A percentile compares a stretch with the other conserved stretches of the same genome.
Evolutionary conservation across 345 rosid species (phyloP).

Genomic region (Populus ilicifolia): DNA sequence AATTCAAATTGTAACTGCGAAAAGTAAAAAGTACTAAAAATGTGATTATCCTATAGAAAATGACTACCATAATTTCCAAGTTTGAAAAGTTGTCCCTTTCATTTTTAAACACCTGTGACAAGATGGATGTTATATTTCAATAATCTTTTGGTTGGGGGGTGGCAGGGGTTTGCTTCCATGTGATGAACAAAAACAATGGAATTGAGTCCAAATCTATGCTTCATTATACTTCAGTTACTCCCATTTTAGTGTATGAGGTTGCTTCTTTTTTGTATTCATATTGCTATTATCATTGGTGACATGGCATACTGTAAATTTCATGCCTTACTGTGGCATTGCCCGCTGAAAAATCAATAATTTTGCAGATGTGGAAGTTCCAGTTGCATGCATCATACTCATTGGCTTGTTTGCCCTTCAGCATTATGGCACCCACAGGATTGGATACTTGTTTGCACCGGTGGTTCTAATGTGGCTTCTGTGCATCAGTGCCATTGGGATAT

Average conservation of each 20-base stretch:
- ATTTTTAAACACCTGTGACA: neutral
- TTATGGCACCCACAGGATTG: constrained; percentile 84
- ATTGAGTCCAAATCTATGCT: neutral
- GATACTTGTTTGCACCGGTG: constrained; percentile 85
- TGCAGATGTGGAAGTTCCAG: constrained; percentile 80
- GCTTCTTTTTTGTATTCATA: neutral
- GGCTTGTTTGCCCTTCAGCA: constrained; percentile 89
- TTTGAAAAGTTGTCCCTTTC: neutral
- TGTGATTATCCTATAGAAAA: neutral
- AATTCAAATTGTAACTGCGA: neutral
- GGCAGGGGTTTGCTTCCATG: neutral
- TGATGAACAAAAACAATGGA: neutral
- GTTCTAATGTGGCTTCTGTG: constrained; percentile 71
- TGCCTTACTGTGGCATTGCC: constrained; percentile 7
- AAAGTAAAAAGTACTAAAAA: neutral
- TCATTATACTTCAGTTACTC: neutral
- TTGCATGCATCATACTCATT: constrained; percentile 69
- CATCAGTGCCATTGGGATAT: constrained; percentile 71
- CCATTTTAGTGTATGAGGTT: neutral
- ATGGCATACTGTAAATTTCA: neutral
- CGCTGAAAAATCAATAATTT: constrained; percentile 12
- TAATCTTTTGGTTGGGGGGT: neutral
- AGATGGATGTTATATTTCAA: neutral
- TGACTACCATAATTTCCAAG: neutral
- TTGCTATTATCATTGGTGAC: neutral